Evolutionary conservation across 2,329 filamentous ascomycete species (phyloP).

Genomic region (Fusarium circinatum): DNA sequence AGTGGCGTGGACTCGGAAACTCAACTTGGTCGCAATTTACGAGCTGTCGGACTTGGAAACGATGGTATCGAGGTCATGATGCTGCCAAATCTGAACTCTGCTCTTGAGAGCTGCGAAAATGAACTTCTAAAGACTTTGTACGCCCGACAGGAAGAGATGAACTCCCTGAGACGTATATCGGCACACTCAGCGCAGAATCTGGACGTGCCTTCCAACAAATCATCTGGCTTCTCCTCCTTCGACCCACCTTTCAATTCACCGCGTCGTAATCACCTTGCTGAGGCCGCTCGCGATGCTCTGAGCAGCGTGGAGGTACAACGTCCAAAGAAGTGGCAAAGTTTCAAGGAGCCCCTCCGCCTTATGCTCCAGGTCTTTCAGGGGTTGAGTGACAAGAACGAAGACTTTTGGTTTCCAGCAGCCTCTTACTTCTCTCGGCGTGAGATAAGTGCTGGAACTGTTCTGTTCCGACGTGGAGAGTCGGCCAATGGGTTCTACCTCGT

Average conservation of each 20-base stretch:
- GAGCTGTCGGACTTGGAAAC: conserved; percentile 83
- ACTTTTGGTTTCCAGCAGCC: conserved; percentile 90
- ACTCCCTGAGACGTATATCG: conserved; percentile 55
- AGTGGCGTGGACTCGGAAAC: conserved; percentile 83
- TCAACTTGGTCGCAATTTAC: conserved; percentile 79
- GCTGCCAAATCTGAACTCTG: conserved; percentile 90
- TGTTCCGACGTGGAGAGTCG: conserved; percentile 81
- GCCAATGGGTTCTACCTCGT: conserved; percentile 90
- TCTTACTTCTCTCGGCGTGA: conserved; percentile 79
- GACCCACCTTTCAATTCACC: conserved; percentile 76
- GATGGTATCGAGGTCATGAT: conserved; percentile 80
- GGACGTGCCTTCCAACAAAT: conserved; percentile 57
- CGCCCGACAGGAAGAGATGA: conserved; percentile 71
- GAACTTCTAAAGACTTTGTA: conserved; percentile 87
- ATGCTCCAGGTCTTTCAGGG: conserved; percentile 97
- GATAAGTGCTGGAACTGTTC: conserved; percentile 73
- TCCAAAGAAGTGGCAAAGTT: conserved; percentile 80
- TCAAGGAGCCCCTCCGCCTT: conserved; percentile 89
- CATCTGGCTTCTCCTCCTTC: conserved; percentile 49
- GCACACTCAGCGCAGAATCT: conserved; percentile 57
- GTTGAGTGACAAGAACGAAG: conserved; percentile 84
- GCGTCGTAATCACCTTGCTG: conserved; percentile 78
- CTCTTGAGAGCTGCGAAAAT: conserved; percentile 94
- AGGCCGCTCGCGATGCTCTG: conserved; percentile 81
- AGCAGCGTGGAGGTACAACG: conserved; percentile 70